Evolutionary conservation across 148 eudicot species (phyloP), one percentile per base, ranked within the genome.

Genomic region (Cornus suecica): DNA sequence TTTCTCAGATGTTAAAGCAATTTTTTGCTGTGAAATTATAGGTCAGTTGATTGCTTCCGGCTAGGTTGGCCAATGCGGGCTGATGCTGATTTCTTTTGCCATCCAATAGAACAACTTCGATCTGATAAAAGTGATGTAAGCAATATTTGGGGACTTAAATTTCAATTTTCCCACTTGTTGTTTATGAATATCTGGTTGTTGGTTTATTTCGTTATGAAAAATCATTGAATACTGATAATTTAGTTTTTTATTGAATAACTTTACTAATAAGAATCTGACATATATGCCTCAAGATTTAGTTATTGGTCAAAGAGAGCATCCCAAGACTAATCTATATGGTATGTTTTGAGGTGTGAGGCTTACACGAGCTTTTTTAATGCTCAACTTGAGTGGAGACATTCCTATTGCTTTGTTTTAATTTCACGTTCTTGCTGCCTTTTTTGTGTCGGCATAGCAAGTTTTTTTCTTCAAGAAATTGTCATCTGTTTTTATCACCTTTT

Each of bases 11-110:
- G 27, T 64, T 8, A 54, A 75, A 58, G 54, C 41, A 79, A 66
- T 61, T 32, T 22, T 64, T 74, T 58, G 34, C 30, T 56, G 30
- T 52, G 26, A 37, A 77, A 70, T 79, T 83, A 71, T 48, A 90
- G 94, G 94, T 90, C 90, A 73, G 86, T 78, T 65, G 84, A 85
- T 80, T 90, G 91, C 82, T 90, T 90, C 80, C 81, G 86, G 54
- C 76, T 90, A 65, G 84, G 91, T 45, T 90, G 94, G 94, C 94
- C 94, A 22, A 88, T 90, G 94, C 91, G 91, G 65, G 91, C 86
- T 79, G 91, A 88, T 90, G 87, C 90, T 65, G 90, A 86, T 80
- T 90, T 88, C 84, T 90, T 90, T 78, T 71, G 83, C 66, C 66
- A 70, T 28, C 84, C 88, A 48, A 24, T 58, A 3, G 87, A 79